Base-by-base conservation (phyloP, 352 stramenopile genomes). In the Phytopythium helicoides region DNA sequence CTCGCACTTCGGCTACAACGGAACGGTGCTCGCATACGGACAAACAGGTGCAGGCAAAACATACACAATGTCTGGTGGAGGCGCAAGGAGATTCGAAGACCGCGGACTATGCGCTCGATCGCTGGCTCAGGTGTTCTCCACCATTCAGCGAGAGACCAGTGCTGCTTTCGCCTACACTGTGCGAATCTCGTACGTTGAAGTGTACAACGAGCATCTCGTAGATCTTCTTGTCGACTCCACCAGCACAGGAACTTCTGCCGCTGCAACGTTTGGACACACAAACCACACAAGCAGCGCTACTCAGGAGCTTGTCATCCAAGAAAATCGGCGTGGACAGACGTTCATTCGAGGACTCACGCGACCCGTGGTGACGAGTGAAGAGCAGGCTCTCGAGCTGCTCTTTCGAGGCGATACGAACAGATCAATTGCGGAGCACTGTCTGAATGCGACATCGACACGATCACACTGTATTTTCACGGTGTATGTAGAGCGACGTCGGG, bases 151-250 rank as follows among this genome's bases (percentile, higher is more conserved):
- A n/a, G 44, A 50, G 44, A 15, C 44, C 3, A 16, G 21, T 6
- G 8, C 26, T n/a, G 44, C 44, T 3, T 50, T 39, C 25, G 28
- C 28, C 5, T 33, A 33, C 28, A 33, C 28, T 33, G 28, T 33
- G 28, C 28, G 28, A 33, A 9, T 33, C 28, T 90, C 73, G 19
- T 95, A 90, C 60, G 65, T 96, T n/a, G 84, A 96, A 57, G 86
- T 96, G 8, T 95, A 95, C 76, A 97, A 97, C 59, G 87, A 97
- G 50, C 76, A 81, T 26, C 53, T 95, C 12, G 91, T 79, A 51
- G 89, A 97, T 64, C 56, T 97, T 57, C 66, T 97, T n/a, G 75
- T 62, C 8, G 41, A 48, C 3, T 22, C 37, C 60, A 64, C 22
- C 52, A 49, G 19, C 60, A 62, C 49, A 26, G 41, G 22, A n/a